Conservation (phyloP, 1,284 basidiomycete species). For the Mrakiaceae sp. region DNA sequence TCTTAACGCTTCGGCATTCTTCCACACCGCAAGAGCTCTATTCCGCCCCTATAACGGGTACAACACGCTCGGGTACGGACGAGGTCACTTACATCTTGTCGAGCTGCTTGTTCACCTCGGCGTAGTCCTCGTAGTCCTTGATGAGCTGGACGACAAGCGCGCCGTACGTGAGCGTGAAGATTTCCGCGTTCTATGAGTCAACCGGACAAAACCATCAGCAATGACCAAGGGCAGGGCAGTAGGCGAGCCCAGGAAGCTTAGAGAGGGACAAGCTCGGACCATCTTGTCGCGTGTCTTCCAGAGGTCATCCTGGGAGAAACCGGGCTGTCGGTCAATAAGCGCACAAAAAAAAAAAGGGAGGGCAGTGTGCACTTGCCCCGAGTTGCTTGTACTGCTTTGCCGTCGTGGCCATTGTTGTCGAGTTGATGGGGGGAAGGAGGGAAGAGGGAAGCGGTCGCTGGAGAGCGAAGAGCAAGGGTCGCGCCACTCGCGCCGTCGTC, state of each 20-base stretch:
- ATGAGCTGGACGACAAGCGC: constrained; percentile 96
- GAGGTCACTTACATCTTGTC: constrained; percentile 44
- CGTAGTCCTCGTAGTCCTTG: constrained; percentile 97
- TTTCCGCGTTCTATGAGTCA: constrained; percentile 70
- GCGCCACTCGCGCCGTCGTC: too few relatives aligned
- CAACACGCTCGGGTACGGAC: neutral
- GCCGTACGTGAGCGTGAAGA: constrained; percentile 95
- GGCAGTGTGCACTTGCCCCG: constrained; percentile 3
- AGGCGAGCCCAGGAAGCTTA: neutral
- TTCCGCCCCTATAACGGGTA: too few relatives aligned
- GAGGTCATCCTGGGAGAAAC: constrained; percentile 53
- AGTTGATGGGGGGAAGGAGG: too few relatives aligned
- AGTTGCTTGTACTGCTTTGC: constrained; percentile 18
- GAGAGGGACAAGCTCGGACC: constrained; percentile 40
- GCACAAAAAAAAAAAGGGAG: neutral
- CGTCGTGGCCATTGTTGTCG: neutral
- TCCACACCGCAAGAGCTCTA: too few relatives aligned
- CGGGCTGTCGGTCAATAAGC: neutral
- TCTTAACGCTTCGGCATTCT: too few relatives aligned
- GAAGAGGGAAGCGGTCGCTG: too few relatives aligned
- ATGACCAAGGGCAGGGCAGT: neutral
- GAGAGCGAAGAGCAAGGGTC: too few relatives aligned
- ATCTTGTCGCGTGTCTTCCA: constrained; percentile 89
- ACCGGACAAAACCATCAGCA: neutral
- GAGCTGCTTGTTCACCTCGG: constrained; percentile 57